Evolutionary conservation across 345 rosid species (phyloP).

Genomic region (Xanthoceras sorbifolium): DNA sequence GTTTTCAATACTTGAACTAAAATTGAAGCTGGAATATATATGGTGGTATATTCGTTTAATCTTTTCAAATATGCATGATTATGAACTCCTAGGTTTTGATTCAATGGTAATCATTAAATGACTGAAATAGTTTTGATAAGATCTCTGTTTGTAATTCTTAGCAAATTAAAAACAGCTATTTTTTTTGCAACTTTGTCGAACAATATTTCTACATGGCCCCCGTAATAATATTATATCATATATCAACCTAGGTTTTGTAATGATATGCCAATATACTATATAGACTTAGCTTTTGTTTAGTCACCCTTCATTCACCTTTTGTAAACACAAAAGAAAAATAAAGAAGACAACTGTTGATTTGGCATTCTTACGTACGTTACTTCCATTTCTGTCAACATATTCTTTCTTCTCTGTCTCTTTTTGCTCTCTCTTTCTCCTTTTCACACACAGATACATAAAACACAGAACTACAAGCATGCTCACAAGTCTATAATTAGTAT

Average conservation of each 20-base stretch:
- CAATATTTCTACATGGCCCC: background rate
- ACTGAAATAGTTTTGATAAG: background rate
- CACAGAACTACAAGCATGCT: background rate
- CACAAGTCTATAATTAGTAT: background rate
- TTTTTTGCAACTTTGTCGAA: background rate
- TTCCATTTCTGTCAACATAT: background rate
- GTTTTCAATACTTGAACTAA: background rate
- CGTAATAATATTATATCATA: too few species aligned
- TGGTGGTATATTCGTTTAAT: background rate
- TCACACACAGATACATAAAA: background rate
- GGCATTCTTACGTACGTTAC: slow-evolving; percentile 5
- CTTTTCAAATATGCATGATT: background rate
- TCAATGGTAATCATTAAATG: slow-evolving; percentile 4
- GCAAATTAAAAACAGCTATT: background rate
- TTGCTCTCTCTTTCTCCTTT: background rate
- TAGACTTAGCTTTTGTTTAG: background rate
- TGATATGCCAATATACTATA: background rate
- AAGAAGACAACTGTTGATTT: background rate
- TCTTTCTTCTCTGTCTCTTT: background rate
- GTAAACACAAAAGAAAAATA: background rate
- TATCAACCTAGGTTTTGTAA: background rate
- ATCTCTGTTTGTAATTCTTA: background rate
- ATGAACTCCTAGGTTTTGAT: background rate
- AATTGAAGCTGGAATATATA: background rate
- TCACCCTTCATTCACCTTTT: background rate